These are phyloP conservation scores for Puccinia novopanici DNA, from an alignment of 1,284 basidiomycete genomes.

Conservation along the genomic window DNA sequence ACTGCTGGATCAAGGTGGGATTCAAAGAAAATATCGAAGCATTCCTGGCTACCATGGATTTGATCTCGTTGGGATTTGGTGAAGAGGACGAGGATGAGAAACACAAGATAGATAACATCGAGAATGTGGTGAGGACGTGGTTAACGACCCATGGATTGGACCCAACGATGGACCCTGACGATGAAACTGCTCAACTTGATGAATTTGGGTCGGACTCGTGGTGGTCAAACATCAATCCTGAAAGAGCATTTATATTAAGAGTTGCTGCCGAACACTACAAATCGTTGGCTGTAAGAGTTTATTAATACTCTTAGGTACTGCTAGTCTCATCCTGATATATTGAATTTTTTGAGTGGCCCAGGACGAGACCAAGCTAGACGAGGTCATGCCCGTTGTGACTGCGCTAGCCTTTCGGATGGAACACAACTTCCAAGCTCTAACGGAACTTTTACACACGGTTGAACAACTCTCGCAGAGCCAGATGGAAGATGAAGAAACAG, in stretches of 20 bases:
- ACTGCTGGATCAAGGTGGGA: conserved; percentile 64
- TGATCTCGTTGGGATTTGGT: conserved; percentile 31
- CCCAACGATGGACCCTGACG: conserved; percentile 67
- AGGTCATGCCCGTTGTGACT: conserved; percentile 81
- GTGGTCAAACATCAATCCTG: conserved; percentile 76
- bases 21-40: conserved; percentile 37
- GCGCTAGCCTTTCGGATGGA: conserved; percentile 84
- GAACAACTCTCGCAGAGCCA: conserved; percentile 62
- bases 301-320: not conserved
- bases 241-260: conserved; percentile 79
- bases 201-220: conserved; percentile 75
- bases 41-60: conserved; percentile 33
- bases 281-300: conserved; percentile 62
- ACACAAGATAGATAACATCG: conserved; percentile 34
- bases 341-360: conserved; percentile 51
- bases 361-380: conserved; percentile 72
- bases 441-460: conserved; percentile 65
- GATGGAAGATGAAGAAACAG: conserved; percentile 62
- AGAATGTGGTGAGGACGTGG: conserved; percentile 52
- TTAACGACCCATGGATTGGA: conserved; percentile 71
- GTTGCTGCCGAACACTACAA: conserved; percentile 81
- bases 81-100: conserved; percentile 44
- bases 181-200: conserved; percentile 70
- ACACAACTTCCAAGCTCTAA: conserved; percentile 64
- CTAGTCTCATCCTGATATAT: not conserved